phyloP scores from a whole-genome alignment of 306 rosid species.

The Canavalia ensiformis region DNA sequence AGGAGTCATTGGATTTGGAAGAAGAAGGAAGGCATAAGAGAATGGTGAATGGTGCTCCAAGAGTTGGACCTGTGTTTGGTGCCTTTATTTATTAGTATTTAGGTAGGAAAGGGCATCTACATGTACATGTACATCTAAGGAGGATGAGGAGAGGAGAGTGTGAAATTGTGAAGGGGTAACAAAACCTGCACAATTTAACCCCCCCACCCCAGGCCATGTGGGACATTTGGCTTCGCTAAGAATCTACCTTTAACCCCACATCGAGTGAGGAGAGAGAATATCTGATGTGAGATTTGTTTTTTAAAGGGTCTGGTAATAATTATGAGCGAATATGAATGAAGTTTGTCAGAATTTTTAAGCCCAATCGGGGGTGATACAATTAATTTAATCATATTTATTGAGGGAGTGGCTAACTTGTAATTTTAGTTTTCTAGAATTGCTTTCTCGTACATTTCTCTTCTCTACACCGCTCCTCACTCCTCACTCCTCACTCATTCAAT shows the following conservation, averaged over 20 bases:
- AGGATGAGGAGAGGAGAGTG: no score
- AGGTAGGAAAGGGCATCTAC: background rate
- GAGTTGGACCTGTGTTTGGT: constrained; percentile 49
- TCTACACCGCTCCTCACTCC: background rate
- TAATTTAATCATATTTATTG: constrained; percentile 38
- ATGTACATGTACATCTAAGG: background rate
- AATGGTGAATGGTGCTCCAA: constrained; percentile 34
- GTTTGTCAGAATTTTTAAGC: constrained; percentile 53
- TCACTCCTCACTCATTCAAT: background rate
- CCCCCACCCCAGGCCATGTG: constrained; percentile 2
- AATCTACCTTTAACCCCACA: constrained; percentile 30
- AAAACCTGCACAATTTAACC: constrained; percentile 34
- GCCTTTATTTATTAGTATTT: constrained; percentile 61
- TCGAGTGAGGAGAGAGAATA: constrained; percentile 14
- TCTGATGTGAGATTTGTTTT: constrained; percentile 50
- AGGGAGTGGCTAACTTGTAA: constrained; percentile 37
- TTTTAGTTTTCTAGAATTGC: background rate
- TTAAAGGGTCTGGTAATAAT: constrained; percentile 46
- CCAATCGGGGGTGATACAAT: constrained; percentile 44
- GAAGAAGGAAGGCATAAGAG: background rate
- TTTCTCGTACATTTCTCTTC: constrained; percentile 39
- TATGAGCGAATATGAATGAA: constrained; percentile 46
- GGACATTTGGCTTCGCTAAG: constrained; percentile 29
- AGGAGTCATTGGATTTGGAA: constrained; percentile 43
- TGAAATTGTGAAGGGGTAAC: constrained; percentile 4